Evolutionary conservation across 2,329 filamentous ascomycete genomes (phyloP).

Genomic region (Hymenoscyphus fraxineus): DNA sequence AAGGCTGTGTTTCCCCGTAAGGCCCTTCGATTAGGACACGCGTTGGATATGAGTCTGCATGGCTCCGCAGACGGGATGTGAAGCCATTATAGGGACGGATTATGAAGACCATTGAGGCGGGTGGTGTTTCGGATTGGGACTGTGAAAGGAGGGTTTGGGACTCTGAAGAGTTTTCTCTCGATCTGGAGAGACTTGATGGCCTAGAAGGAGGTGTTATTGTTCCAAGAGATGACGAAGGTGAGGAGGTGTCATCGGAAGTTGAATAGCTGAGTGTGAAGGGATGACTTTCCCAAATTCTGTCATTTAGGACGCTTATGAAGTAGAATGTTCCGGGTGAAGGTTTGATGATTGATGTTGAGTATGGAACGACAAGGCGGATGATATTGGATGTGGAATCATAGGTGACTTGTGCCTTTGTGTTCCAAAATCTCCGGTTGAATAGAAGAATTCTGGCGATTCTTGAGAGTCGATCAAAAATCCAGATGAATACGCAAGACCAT

Average conservation of each 20-base stretch:
- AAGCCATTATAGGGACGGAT: conserved; percentile 46
- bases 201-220: not conserved
- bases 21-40: conserved; percentile 44
- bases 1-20: conserved; percentile 39
- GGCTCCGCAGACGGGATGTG: conserved; percentile 36
- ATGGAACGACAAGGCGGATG: conserved; percentile 40
- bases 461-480: conserved; percentile 45
- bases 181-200: not conserved
- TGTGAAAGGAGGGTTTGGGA: conserved; percentile 5
- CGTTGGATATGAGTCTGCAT: conserved; percentile 28
- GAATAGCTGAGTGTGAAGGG: conserved; percentile 45
- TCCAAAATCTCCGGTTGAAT: conserved; percentile 25
- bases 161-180: conserved; percentile 29
- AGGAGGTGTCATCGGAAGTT: conserved; percentile 12
- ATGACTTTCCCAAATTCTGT: conserved; percentile 47
- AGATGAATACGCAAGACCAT: conserved; percentile 38
- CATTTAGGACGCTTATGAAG: conserved; percentile 43
- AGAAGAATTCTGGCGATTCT: conserved; percentile 41
- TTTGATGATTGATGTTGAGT: conserved; percentile 35
- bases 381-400: conserved; percentile 42
- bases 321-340: conserved; percentile 43
- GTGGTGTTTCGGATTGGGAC: not conserved
- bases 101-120: conserved; percentile 40
- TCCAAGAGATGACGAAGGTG: not conserved
- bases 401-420: conserved; percentile 35